These are phyloP conservation scores for Neospora caninum DNA, from an alignment of 169 alveolate genomes.

Conservation along the genomic window DNA sequence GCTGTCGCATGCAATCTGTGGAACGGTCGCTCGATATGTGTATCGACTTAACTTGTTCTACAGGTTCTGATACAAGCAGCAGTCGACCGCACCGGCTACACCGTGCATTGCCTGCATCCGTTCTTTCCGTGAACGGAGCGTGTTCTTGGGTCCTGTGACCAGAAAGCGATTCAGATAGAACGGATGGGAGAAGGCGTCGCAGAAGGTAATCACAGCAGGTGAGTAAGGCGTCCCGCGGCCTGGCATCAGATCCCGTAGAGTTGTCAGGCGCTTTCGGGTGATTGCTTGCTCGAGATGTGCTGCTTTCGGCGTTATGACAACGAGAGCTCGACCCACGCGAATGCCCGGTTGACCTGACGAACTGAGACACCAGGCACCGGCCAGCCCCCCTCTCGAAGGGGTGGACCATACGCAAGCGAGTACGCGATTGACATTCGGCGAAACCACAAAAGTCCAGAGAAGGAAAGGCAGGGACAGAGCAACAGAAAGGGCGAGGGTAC, in stretches of 20 bases:
- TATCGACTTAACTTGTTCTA: not conserved
- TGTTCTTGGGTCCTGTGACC: not conserved
- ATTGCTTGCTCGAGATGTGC: not conserved
- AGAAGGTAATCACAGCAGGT: conserved; percentile 20
- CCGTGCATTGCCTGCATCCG: not conserved
- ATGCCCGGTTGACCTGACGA: conserved; percentile 20
- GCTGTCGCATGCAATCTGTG: too few relatives aligned
- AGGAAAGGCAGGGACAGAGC: not conserved
- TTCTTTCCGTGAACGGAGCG: not conserved
- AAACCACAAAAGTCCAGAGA: not conserved
- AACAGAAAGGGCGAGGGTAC: not conserved
- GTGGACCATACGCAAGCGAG: not conserved
- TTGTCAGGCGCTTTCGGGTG: not conserved
- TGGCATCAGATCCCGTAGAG: not conserved
- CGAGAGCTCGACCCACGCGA: not conserved
- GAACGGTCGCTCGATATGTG: too few relatives aligned
- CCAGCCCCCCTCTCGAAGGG: not conserved
- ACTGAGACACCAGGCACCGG: conserved; percentile 4
- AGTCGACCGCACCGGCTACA: not conserved
- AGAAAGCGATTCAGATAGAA: not conserved
- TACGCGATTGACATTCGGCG: not conserved
- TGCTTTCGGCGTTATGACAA: not conserved
- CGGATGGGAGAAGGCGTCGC: conserved; percentile 17
- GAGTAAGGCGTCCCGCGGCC: not conserved
- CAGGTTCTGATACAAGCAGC: not conserved